A percentile compares a stretch with the other conserved stretches of the same genome.
Conservation (phyloP, 306 rosid genomes). For the Geum urbanum region DNA sequence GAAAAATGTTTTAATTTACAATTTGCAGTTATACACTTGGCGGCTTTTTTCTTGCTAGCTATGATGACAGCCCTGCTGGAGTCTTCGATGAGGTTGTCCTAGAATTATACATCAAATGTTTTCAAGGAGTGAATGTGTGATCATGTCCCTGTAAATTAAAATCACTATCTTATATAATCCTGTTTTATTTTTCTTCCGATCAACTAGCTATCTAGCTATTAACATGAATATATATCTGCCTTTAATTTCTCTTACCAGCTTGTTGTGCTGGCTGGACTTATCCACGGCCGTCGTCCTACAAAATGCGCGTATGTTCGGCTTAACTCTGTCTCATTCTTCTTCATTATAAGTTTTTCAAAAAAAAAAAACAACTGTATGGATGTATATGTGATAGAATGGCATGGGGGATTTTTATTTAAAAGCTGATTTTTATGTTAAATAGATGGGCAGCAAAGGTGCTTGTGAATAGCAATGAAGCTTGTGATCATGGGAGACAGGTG, state of each 20-base stretch:
- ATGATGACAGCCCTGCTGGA: conserved; percentile 92
- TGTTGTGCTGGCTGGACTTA: conserved; percentile 87
- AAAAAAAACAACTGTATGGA: not conserved
- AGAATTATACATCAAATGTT: not conserved
- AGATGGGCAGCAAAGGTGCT: conserved; percentile 94
- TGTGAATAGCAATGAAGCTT: conserved; percentile 78
- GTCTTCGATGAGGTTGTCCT: conserved; percentile 76
- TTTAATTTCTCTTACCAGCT: conserved; percentile 46
- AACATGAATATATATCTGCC: not conserved
- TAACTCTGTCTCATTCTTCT: not conserved
- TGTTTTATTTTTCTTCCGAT: not conserved
- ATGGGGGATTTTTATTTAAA: not conserved
- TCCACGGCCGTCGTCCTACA: conserved; percentile 72
- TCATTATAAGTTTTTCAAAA: not conserved
- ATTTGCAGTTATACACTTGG: conserved; percentile 79
- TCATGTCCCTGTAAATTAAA: not conserved
- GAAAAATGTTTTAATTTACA: not conserved
- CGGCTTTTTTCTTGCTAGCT: conserved; percentile 89
- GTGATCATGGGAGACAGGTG: conserved; percentile 88
- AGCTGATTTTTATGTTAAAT: conserved; percentile 13
- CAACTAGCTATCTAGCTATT: not conserved
- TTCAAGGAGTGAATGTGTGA: not conserved
- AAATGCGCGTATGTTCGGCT: conserved; percentile 85
- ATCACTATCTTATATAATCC: not conserved
- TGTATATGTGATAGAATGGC: no score